phyloP scores from a whole-genome alignment of 345 rosid species.

The Eutrema yunnanense region DNA sequence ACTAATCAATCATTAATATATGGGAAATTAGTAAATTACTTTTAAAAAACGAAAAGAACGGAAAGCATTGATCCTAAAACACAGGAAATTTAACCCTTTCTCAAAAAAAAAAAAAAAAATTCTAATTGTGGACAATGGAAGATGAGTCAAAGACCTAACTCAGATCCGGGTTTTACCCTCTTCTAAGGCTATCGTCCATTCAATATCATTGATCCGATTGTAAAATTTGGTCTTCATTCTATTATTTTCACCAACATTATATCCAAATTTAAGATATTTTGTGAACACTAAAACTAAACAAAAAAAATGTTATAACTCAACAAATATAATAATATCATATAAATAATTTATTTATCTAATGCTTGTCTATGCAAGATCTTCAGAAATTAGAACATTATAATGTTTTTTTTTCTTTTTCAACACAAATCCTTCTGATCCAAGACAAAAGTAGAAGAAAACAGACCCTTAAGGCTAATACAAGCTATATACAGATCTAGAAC shows the following conservation, averaged over 20 bases:
- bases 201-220: too few relatives aligned
- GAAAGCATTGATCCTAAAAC: too few relatives aligned
- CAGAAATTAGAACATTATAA: not conserved
- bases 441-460: not conserved
- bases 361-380: not conserved
- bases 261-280: not conserved
- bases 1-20: too few relatives aligned
- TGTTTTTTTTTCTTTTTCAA: not conserved
- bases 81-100: too few relatives aligned
- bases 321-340: not conserved
- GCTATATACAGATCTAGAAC: conserved; percentile 21
- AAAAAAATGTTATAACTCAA: not conserved
- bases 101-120: too few relatives aligned
- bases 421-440: not conserved
- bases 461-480: conserved; percentile 3
- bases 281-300: not conserved
- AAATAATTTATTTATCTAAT: not conserved
- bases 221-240: too few relatives aligned
- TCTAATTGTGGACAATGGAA: too few relatives aligned
- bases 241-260: not conserved
- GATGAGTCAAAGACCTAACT: too few relatives aligned
- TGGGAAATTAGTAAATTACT: too few relatives aligned
- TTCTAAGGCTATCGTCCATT: too few relatives aligned
- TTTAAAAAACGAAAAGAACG: too few relatives aligned
- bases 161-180: too few relatives aligned